Conservation (phyloP, 140 eudicot genomes). For the Bidens hawaiensis region DNA sequence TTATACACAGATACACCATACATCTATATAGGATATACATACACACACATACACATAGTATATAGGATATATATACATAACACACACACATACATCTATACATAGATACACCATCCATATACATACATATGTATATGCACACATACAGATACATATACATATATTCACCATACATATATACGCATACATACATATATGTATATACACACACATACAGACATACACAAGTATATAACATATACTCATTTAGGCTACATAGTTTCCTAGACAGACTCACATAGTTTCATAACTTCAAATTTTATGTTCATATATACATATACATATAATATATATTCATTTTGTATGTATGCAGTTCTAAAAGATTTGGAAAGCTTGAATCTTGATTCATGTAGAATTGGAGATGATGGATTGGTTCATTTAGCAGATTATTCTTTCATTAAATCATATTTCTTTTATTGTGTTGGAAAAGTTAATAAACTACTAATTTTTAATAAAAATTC, state of each 20-base stretch:
- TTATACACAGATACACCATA: too few species aligned
- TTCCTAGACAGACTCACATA: too few species aligned
- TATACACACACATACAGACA: neutral
- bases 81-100: neutral
- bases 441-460: neutral
- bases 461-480: neutral
- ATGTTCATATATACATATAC: too few species aligned
- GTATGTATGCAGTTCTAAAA: constrained; percentile 44
- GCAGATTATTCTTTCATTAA: constrained; percentile 41
- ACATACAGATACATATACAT: neutral
- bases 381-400: constrained; percentile 82
- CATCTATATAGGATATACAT: too few species aligned
- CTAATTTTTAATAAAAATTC: neutral
- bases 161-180: too few species aligned
- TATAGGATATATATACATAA: too few species aligned
- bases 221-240: too few species aligned
- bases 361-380: constrained; percentile 90
- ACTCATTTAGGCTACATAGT: too few species aligned
- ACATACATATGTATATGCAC: too few species aligned
- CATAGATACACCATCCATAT: too few species aligned
- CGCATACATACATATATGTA: too few species aligned
- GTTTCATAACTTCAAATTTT: too few species aligned
- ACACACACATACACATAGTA: neutral
- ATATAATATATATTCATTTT: neutral
- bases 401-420: constrained; percentile 64